Evolutionary conservation across 2,329 filamentous ascomycete species (phyloP).

Genomic region (Lojkania enalia): DNA sequence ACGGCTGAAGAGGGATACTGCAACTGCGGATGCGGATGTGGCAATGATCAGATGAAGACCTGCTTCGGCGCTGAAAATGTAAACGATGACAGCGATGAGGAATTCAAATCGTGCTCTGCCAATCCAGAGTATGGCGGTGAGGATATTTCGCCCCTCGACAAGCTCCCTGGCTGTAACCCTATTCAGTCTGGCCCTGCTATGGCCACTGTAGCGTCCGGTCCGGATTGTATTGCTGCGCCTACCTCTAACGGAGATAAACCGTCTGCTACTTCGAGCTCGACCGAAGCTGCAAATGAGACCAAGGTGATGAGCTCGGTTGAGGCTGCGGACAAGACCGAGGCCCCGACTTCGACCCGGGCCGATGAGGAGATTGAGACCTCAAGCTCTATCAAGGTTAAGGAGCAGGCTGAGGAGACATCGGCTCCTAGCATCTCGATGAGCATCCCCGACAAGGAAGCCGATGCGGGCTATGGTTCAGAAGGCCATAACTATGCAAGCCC

Average conservation of each 20-base stretch:
- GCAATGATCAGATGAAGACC: slow-evolving; percentile 38
- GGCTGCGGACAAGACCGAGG: neutral
- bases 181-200: slow-evolving; percentile 39
- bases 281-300: neutral
- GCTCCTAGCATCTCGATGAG: neutral
- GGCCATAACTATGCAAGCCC: neutral
- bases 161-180: slow-evolving; percentile 46
- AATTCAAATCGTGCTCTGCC: slow-evolving; percentile 34
- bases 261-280: slow-evolving; percentile 13
- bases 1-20: slow-evolving; percentile 37
- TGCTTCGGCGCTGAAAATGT: slow-evolving; percentile 43
- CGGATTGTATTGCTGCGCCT: slow-evolving; percentile 27
- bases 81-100: slow-evolving; percentile 35
- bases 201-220: slow-evolving; percentile 32
- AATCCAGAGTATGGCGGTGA: slow-evolving; percentile 18
- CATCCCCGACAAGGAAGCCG: slow-evolving; percentile 2
- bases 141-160: slow-evolving; percentile 25
- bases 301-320: neutral
- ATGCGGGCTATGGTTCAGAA: neutral
- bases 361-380: neutral
- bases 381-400: neutral
- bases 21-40: slow-evolving; percentile 45
- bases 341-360: neutral
- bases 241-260: slow-evolving; percentile 1
- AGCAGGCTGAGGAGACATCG: neutral